These are phyloP conservation scores for Scenedesmus sp. DNA, from an alignment of 163 green algal genomes.

Conservation along the genomic window DNA sequence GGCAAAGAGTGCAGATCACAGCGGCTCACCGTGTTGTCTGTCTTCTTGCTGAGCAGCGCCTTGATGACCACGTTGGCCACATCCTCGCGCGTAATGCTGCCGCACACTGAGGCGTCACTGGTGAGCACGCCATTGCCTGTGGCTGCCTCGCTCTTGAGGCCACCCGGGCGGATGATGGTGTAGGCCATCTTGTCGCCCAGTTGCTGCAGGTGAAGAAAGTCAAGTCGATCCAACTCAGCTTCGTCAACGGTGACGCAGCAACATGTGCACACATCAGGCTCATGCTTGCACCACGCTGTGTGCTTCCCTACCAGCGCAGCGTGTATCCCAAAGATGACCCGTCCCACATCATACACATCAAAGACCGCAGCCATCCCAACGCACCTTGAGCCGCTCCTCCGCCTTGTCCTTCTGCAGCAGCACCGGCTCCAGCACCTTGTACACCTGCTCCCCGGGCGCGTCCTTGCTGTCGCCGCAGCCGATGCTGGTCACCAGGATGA, in stretches of 20 bases:
- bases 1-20: not conserved
- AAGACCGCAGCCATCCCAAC: not conserved
- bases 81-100: constrained; percentile 91
- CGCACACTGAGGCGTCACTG: constrained; percentile 85
- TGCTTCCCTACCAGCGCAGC: constrained; percentile 75
- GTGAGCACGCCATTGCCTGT: constrained; percentile 88
- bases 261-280: too few relatives aligned
- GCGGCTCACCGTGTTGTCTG: constrained; percentile 60
- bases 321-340: constrained; percentile 34
- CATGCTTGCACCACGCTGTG: constrained; percentile 91
- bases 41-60: constrained; percentile 71
- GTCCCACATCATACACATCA: too few relatives aligned
- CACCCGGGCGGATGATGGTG: constrained; percentile 95
- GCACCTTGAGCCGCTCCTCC: constrained; percentile 89
- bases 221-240: not conserved
- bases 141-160: constrained; percentile 88
- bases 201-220: constrained; percentile 41
- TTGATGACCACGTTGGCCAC: constrained; percentile 91
- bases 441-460: constrained; percentile 70
- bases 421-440: constrained; percentile 66
- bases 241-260: too few relatives aligned
- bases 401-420: constrained; percentile 90
- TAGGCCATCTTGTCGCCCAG: constrained; percentile 82
- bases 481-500: constrained; percentile 97
- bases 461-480: constrained; percentile 91